phyloP scores from a whole-genome alignment of 2,329 filamentous ascomycete genomes.

The Didymellaceae sp. region DNA sequence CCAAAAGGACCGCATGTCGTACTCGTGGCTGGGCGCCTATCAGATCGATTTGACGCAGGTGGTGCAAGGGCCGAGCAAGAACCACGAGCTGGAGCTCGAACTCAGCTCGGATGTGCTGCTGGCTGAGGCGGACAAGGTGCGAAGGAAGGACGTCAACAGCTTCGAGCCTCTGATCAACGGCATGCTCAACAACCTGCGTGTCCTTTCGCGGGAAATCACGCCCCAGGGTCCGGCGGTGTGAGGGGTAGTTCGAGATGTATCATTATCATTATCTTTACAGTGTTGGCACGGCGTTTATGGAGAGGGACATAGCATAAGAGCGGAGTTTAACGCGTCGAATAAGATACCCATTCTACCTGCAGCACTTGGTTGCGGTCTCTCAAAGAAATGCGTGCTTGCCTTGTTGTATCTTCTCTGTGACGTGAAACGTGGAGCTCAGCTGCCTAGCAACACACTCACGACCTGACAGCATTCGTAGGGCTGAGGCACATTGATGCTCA shows the following conservation, averaged over 20 bases:
- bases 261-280: slow-evolving; percentile 18
- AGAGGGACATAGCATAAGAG: slow-evolving; percentile 20
- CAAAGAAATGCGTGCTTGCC: not conserved
- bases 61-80: slow-evolving; percentile 64
- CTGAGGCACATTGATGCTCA: no score
- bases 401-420: slow-evolving; percentile 10
- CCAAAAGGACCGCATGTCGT: slow-evolving; percentile 89
- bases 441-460: slow-evolving; percentile 7
- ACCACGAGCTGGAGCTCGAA: slow-evolving; percentile 84
- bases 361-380: slow-evolving; percentile 2
- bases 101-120: slow-evolving; percentile 68
- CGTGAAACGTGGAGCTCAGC: slow-evolving; percentile 12
- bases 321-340: slow-evolving; percentile 36
- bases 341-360: slow-evolving; percentile 39
- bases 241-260: slow-evolving; percentile 1
- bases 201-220: slow-evolving; percentile 46
- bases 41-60: slow-evolving; percentile 95
- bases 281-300: slow-evolving; percentile 15
- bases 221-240: slow-evolving; percentile 15
- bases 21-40: slow-evolving; percentile 79
- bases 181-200: slow-evolving; percentile 70
- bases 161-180: slow-evolving; percentile 73
- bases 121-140: slow-evolving; percentile 67
- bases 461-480: no score
- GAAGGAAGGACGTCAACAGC: slow-evolving; percentile 53